Conservation (phyloP, 2,329 filamentous ascomycete species). For the Didymosphaeria variabile region DNA sequence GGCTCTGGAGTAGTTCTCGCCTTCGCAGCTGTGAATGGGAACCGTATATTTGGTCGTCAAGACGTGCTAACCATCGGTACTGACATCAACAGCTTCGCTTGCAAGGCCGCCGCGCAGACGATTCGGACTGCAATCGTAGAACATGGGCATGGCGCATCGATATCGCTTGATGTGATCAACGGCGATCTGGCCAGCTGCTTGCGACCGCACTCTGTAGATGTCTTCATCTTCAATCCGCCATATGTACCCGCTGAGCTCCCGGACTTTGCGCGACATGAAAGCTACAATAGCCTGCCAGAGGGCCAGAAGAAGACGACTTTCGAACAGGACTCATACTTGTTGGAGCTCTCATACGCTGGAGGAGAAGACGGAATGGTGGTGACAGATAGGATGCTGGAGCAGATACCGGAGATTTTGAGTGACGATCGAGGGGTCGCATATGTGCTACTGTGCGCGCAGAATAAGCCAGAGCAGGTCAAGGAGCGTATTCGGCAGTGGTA, state of each 20-base stretch:
- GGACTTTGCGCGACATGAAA: constrained; percentile 52
- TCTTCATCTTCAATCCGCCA: constrained; percentile 95
- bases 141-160: constrained; percentile 24
- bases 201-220: constrained; percentile 70
- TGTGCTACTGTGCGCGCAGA: constrained; percentile 88
- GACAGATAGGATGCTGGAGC: constrained; percentile 78
- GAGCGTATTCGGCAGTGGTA: constrained; percentile 66
- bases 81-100: constrained; percentile 88
- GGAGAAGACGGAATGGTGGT: constrained; percentile 93
- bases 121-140: constrained; percentile 61
- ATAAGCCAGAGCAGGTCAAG: constrained; percentile 80
- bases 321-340: constrained; percentile 82
- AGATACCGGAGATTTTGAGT: constrained; percentile 71
- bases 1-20: constrained; percentile 94
- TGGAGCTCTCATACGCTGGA: constrained; percentile 88
- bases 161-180: constrained; percentile 72
- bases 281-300: constrained; percentile 37
- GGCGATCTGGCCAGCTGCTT: constrained; percentile 75
- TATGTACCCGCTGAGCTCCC: constrained; percentile 92
- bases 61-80: constrained; percentile 77
- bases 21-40: constrained; percentile 81
- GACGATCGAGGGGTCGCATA: constrained; percentile 80
- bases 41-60: constrained; percentile 74
- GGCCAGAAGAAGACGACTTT: constrained; percentile 58
- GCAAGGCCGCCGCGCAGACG: constrained; percentile 76